A percentile compares a stretch with the other conserved stretches of the same genome.
phyloP scores from a whole-genome alignment of 306 rosid genomes.

The Vigna nakashimae region DNA sequence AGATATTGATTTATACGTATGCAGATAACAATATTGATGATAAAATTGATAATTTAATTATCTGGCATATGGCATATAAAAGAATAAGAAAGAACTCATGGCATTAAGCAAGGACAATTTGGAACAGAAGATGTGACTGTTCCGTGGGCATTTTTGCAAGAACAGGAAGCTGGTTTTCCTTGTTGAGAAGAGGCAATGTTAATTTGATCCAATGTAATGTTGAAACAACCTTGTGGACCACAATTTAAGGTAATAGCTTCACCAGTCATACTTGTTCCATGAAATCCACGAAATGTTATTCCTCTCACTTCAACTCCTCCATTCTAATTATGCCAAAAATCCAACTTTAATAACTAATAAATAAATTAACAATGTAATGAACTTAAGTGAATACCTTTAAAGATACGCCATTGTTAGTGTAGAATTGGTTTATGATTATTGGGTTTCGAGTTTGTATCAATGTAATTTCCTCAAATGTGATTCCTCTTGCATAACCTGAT shows the following conservation, averaged over 20 bases:
- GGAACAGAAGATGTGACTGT: neutral
- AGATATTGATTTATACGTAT: no score
- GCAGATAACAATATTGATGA: no score
- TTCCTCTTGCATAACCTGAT: slow-evolving; percentile 51
- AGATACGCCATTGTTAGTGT: accelerated
- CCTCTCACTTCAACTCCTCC: slow-evolving; percentile 39
- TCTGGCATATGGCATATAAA: no score
- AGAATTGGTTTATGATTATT: slow-evolving; percentile 45
- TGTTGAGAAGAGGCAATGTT: slow-evolving; percentile 3
- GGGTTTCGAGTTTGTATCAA: slow-evolving; percentile 3
- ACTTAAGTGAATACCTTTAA: neutral
- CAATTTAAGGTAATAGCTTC: slow-evolving; percentile 40
- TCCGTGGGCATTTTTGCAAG: slow-evolving; percentile 44
- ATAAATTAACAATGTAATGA: no score
- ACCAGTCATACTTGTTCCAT: slow-evolving; percentile 39
- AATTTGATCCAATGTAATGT: slow-evolving; percentile 32
- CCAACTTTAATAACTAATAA: no score
- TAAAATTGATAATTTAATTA: no score
- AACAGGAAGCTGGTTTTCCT: neutral
- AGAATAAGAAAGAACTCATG: neutral
- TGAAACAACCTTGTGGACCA: slow-evolving; percentile 15
- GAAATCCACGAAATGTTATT: slow-evolving; percentile 38
- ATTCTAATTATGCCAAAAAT: neutral
- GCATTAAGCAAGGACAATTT: slow-evolving; percentile 10
- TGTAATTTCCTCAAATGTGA: slow-evolving; percentile 41